phyloP scores from a whole-genome alignment of 495 filamentous ascomycete genomes.

The Lophiostoma macrostomum region DNA sequence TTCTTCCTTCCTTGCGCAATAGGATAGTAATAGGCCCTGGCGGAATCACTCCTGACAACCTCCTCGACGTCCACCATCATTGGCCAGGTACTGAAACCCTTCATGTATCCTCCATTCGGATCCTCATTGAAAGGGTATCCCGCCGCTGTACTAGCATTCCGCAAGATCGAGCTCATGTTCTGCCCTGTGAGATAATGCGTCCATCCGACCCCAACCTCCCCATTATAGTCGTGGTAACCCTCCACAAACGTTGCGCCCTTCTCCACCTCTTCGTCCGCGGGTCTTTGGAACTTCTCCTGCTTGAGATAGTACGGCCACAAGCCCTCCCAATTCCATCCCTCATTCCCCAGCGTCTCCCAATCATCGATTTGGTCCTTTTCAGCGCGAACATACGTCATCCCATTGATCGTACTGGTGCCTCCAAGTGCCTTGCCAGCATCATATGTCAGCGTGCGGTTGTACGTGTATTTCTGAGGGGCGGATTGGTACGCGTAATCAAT shows the following conservation, averaged over 20 bases:
- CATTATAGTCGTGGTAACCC: constrained; percentile 6
- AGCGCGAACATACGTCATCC: constrained; percentile 49
- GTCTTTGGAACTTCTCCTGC: constrained; percentile 12
- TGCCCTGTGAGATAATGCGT: constrained; percentile 1
- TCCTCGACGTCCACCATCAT: constrained; percentile 6
- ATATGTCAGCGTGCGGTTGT: constrained; percentile 39
- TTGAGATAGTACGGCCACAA: constrained; percentile 18
- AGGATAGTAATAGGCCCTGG: constrained; percentile 25
- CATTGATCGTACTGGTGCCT: constrained; percentile 55
- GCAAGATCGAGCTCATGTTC: constrained; percentile 5
- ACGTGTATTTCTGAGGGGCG: constrained; percentile 45
- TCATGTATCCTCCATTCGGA: constrained; percentile 9
- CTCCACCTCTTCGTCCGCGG: neutral
- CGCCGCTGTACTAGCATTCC: neutral
- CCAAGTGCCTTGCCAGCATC: constrained; percentile 52
- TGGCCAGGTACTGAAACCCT: constrained; percentile 18
- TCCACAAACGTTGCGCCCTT: constrained; percentile 10
- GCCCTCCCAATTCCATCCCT: constrained; percentile 22
- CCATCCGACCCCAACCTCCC: constrained; percentile 17
- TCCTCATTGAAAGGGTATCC: constrained; percentile 11
- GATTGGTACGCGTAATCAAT: constrained; percentile 55
- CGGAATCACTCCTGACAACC: constrained; percentile 15
- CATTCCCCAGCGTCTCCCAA: constrained; percentile 19
- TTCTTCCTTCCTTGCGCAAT: constrained; percentile 12
- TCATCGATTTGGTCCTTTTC: constrained; percentile 39